Evolutionary conservation across 1,284 basidiomycete genomes (phyloP).

Genomic region (Vanrija pseudolonga): DNA sequence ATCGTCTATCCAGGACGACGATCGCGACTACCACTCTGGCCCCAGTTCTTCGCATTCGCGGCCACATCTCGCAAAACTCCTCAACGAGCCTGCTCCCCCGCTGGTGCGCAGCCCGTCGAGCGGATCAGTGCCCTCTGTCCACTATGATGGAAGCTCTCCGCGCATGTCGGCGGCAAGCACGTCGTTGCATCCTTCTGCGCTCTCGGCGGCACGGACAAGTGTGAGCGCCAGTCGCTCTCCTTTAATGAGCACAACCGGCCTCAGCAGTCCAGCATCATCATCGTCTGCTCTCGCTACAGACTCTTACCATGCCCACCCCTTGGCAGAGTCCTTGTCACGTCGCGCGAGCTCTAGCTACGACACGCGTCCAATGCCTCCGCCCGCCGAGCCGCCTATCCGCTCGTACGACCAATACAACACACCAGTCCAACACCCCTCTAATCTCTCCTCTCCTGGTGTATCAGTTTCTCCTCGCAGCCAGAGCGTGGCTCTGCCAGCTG

Average conservation of each 20-base stretch:
- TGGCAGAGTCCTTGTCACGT: conserved; percentile 7
- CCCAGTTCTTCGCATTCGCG: background rate
- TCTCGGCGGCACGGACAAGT: background rate
- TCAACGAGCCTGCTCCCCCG: conserved; percentile 23
- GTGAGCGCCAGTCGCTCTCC: conserved; percentile 7
- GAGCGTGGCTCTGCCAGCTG: conserved; percentile 18
- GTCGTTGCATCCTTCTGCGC: conserved; percentile 5
- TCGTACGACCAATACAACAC: conserved; percentile 8
- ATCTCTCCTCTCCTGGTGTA: conserved; percentile 35
- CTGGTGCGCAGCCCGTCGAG: conserved; percentile 5
- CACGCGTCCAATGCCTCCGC: conserved; percentile 31
- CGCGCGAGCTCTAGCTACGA: background rate
- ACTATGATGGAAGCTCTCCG: background rate
- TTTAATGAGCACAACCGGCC: conserved; percentile 1
- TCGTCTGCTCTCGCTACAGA: background rate
- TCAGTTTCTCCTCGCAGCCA: conserved; percentile 38
- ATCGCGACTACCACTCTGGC: background rate
- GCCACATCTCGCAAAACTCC: conserved; percentile 22
- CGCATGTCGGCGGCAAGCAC: conserved; percentile 10
- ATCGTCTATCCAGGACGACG: conserved; percentile 11
- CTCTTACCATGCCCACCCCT: background rate
- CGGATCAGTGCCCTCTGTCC: background rate
- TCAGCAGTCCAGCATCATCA: background rate
- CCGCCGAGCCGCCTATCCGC: conserved; percentile 22
- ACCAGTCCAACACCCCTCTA: conserved; percentile 11